A percentile compares a stretch with the other conserved stretches of the same genome.
Evolutionary conservation across 306 rosid species (phyloP).

Genomic region (Cucumis cinereus): DNA sequence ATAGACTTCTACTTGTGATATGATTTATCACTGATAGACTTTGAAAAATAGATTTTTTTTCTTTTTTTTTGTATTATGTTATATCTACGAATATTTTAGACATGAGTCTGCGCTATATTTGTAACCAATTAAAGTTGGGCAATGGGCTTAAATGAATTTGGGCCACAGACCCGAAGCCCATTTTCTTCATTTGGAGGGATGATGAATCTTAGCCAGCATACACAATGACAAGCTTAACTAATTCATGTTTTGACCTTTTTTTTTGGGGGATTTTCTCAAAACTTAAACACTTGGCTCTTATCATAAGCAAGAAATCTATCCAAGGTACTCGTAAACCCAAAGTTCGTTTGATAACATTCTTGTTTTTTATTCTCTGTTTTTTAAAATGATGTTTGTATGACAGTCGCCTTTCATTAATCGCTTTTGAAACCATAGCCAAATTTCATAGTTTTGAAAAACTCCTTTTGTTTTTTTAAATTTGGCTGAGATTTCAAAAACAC

Average conservation of each 20-base stretch:
- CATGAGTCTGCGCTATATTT: too few relatives aligned
- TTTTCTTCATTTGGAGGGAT: too few relatives aligned
- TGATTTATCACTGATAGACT: too few relatives aligned
- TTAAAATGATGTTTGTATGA: neutral
- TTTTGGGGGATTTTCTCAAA: neutral
- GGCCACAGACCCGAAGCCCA: neutral
- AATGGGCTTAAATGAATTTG: slow-evolving; percentile 1
- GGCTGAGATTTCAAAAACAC: neutral
- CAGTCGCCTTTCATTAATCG: neutral
- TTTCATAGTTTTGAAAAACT: neutral
- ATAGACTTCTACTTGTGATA: too few relatives aligned
- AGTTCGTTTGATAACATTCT: neutral
- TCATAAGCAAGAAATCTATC: neutral
- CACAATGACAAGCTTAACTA: neutral
- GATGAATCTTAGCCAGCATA: too few relatives aligned
- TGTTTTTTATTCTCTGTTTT: neutral
- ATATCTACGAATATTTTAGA: too few relatives aligned
- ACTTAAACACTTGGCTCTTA: neutral
- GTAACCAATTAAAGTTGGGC: too few relatives aligned
- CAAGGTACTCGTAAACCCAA: neutral
- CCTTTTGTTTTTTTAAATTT: neutral
- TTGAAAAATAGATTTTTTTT: too few relatives aligned
- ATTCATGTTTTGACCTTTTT: neutral
- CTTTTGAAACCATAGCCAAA: neutral
- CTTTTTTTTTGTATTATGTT: too few relatives aligned